Conservation (phyloP, 441 rosid species). For the Populus hybrid region DNA sequence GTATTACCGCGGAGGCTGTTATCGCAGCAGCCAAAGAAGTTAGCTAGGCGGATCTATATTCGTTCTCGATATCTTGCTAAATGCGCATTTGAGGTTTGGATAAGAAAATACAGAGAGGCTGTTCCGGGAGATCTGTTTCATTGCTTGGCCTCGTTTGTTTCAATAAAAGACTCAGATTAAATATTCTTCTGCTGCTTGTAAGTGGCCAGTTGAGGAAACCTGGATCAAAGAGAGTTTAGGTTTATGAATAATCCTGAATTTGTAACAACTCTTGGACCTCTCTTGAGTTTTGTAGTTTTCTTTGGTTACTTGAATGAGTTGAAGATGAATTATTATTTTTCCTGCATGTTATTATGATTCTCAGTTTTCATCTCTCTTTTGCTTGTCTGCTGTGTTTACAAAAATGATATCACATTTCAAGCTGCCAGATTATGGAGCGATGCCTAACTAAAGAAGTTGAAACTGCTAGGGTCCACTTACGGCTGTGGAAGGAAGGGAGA, state of each 20-base stretch:
- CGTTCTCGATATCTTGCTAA: not conserved
- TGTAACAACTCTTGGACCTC: conserved; percentile 24
- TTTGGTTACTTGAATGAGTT: conserved; percentile 19
- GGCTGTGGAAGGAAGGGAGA: conserved; percentile 16
- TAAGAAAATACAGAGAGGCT: conserved; percentile 24
- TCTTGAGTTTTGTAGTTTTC: conserved; percentile 30
- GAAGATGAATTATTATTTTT: conserved; percentile 6
- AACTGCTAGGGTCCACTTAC: conserved; percentile 4
- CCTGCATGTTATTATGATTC: not conserved
- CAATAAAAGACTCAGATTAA: conserved; percentile 32
- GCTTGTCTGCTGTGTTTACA: not conserved
- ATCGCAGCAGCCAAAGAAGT: conserved; percentile 65
- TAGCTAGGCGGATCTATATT: conserved; percentile 26
- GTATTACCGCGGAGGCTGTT: conserved; percentile 71
- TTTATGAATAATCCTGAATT: conserved; percentile 23
- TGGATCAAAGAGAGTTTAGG: conserved; percentile 18
- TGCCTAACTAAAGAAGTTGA: not conserved
- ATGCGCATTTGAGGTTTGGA: conserved; percentile 18
- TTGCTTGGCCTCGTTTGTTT: conserved; percentile 23
- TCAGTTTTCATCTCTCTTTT: not conserved
- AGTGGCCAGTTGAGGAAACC: conserved; percentile 25
- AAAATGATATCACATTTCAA: not conserved
- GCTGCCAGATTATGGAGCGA: not conserved
- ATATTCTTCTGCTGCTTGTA: conserved; percentile 25
- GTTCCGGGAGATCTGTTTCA: conserved; percentile 11